Base-by-base conservation (phyloP, 768 basidiomycete genomes). In the Boletus vinaceobasis region DNA sequence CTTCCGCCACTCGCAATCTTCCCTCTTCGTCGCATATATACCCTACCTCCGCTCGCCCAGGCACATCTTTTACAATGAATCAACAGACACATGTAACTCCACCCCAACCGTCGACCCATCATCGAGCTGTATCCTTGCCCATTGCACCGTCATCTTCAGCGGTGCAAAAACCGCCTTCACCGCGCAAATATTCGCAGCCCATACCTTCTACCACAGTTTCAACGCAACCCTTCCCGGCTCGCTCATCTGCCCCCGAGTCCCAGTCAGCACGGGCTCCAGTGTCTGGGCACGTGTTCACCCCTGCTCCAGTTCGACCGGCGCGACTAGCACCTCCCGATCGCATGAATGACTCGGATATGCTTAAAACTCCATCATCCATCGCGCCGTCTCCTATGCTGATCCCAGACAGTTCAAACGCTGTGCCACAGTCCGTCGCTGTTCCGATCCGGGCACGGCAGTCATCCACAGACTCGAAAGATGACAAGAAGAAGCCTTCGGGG, bases 301-400 rank as follows among this genome's bases (percentile, higher is more conserved):
- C 72, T 58, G 68, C 67, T 47, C 71, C 69, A 31, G 49, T 60
- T 7, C 69, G 65, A 49, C 43, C 66, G 55, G 42, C 56, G 51
- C 53, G 68, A 17, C 40, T 53, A 14, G 55, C 64, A 29, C 53
- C 69, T 35, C 66, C 57, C 21, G 68, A 73, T 39, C 73, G 73
- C 31, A 63, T 69, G 37, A 66, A 79, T 49, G 84, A 85, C 43
- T 77, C 79, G 9, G 75, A 77, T 51, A 71, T 82, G 37, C 75
- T 87, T 35, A 77, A 76, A 62, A 87, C 86, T 0, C 85, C 86
- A 6, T 86, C 85, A 13, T 86, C 86, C 1, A 76, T 87, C 17
- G 81, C 81, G 4, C 79, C 73, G 4, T 74, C 74, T 0, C 79
- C 79, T 10, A 70, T 76, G 53, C 65, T 78, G 37, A 77, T 77